These are phyloP conservation scores for Davidsoniella neocaledoniae DNA, from an alignment of 2,329 filamentous ascomycete species.

Conservation along the genomic window DNA sequence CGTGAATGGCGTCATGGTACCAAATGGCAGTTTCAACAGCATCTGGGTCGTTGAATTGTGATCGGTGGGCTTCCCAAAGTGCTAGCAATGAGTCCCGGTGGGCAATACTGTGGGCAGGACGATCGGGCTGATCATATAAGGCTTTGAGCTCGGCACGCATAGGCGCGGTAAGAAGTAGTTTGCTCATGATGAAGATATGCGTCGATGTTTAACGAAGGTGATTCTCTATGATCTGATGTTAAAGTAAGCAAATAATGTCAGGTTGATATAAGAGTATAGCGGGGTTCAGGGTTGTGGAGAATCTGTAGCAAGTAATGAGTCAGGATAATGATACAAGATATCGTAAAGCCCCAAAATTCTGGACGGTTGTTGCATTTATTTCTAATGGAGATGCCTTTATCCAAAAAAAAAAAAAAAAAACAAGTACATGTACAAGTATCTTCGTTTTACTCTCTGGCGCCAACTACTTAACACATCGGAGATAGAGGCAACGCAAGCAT, in stretches of 20 bases:
- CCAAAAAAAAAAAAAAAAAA: neutral
- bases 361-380: no score
- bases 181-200: neutral
- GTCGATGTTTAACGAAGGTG: no score
- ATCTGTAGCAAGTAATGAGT: no score
- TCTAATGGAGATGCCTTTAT: no score
- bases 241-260: no score
- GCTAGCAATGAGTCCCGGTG: slow-evolving; percentile 7
- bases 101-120: slow-evolving; percentile 8
- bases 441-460: neutral
- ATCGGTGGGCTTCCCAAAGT: neutral
- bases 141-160: neutral
- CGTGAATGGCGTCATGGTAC: slow-evolving; percentile 11
- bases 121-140: slow-evolving; percentile 4
- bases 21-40: slow-evolving; percentile 12
- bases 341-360: no score
- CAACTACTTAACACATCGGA: no score
- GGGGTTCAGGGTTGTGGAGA: no score
- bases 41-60: slow-evolving; percentile 7
- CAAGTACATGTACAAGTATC: neutral
- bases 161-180: neutral
- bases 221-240: no score
- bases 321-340: neutral
- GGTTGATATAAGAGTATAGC: no score
- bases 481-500: no score